These are phyloP conservation scores for Aurantiochytrium sp. DNA, from an alignment of 108 stramenopile species.

Conservation along the genomic window DNA sequence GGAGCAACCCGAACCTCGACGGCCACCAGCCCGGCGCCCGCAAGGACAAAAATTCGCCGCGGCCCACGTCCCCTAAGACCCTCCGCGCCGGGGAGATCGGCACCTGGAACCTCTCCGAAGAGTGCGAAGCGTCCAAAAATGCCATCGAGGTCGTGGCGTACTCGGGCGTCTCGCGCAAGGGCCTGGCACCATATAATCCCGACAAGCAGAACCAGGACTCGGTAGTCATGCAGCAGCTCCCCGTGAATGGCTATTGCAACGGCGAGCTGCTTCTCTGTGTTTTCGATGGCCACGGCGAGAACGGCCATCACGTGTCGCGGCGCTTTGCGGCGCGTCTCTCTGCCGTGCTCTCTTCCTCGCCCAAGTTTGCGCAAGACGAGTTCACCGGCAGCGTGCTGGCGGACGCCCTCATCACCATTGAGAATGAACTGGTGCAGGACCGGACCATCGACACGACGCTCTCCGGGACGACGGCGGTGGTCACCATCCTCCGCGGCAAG, in stretches of 20 bases:
- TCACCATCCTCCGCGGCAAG: slow-evolving; percentile 83
- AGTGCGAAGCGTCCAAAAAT: not conserved
- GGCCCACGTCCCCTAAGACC: not conserved
- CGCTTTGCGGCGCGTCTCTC: slow-evolving; percentile 80
- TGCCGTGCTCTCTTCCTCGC: slow-evolving; percentile 77
- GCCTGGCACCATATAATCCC: slow-evolving; percentile 96
- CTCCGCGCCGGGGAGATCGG: not conserved
- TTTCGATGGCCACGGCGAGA: slow-evolving; percentile 96
- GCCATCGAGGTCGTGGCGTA: slow-evolving; percentile 77
- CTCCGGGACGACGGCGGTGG: slow-evolving; percentile 87
- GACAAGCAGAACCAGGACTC: slow-evolving; percentile 98
- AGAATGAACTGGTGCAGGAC: slow-evolving; percentile 77
- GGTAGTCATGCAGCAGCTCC: slow-evolving; percentile 81
- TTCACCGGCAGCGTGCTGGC: slow-evolving; percentile 50
- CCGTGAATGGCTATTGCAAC: slow-evolving; percentile 67
- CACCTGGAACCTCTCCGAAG: not conserved
- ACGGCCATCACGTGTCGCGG: slow-evolving; percentile 87
- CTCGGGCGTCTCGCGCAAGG: slow-evolving; percentile 91
- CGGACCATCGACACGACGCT: slow-evolving; percentile 88
- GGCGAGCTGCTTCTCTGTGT: slow-evolving; percentile 84
- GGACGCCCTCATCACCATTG: slow-evolving; percentile 80
- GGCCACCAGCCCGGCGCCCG: slow-evolving; percentile 5
- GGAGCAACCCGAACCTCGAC: not conserved
- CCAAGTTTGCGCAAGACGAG: slow-evolving; percentile 70
- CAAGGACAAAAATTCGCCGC: not conserved